Evolutionary conservation across 176 grass and related monocot genomes (phyloP).

Genomic region (Oryza meridionalis): DNA sequence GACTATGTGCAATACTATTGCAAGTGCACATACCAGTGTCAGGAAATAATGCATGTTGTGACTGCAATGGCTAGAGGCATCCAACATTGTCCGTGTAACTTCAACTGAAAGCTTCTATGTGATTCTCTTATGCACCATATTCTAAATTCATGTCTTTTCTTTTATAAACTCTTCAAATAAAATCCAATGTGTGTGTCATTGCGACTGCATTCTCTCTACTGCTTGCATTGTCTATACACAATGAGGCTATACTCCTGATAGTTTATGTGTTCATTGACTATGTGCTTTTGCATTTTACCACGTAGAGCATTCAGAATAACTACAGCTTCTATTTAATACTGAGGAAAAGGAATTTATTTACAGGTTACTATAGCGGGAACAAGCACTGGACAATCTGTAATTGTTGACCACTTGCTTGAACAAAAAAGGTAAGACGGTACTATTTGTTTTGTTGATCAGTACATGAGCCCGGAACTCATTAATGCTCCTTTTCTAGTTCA

Average conservation of each 20-base stretch:
- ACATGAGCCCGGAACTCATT: slow-evolving; percentile 13
- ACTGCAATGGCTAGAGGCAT: neutral
- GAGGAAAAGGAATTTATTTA: slow-evolving; percentile 28
- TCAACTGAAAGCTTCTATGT: neutral
- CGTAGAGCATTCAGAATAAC: neutral
- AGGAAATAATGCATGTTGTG: neutral
- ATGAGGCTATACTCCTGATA: neutral
- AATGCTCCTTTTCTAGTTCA: slow-evolving; percentile 43
- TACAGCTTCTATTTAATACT: slow-evolving; percentile 18
- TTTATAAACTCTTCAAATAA: neutral
- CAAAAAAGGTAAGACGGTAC: slow-evolving; percentile 36
- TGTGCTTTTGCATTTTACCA: neutral
- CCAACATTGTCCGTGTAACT: neutral
- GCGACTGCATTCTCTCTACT: neutral
- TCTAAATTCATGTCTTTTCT: neutral
- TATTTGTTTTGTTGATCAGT: slow-evolving; percentile 5
- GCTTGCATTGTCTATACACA: slow-evolving; percentile 3
- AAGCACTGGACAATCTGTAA: slow-evolving; percentile 27
- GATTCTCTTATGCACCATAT: neutral
- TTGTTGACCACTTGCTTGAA: slow-evolving; percentile 29
- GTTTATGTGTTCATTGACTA: neutral
- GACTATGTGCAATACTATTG: neutral
- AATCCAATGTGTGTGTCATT: slow-evolving; percentile 8
- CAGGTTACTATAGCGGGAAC: slow-evolving; percentile 37
- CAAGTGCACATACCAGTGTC: neutral